Conservation (phyloP, 306 rosid genomes). For the Sindora glabra region DNA sequence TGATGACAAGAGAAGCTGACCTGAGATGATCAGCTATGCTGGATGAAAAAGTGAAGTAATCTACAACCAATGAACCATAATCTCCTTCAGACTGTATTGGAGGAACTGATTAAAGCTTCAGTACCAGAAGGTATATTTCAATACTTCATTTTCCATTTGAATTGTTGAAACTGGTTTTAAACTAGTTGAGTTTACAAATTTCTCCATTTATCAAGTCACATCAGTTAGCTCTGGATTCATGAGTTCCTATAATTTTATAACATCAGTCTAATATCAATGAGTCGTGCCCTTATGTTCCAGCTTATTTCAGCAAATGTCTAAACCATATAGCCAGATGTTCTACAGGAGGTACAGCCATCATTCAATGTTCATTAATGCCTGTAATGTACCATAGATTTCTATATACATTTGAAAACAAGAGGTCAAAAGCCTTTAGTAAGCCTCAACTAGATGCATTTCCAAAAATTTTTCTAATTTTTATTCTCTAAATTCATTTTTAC, state of each 20-base stretch:
- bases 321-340: no score
- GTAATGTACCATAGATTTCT: not conserved
- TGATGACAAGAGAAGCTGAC: constrained; percentile 80
- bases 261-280: no score
- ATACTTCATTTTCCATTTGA: not conserved
- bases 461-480: not conserved
- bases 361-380: no score
- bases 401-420: not conserved
- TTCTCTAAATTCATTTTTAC: not conserved
- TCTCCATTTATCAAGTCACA: not conserved
- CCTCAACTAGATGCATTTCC: no score
- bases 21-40: constrained; percentile 78
- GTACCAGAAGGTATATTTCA: not conserved
- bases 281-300: no score
- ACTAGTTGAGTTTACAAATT: not conserved
- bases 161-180: not conserved
- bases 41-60: constrained; percentile 76
- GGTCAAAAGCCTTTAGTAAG: not conserved
- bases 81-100: constrained; percentile 53
- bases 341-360: no score
- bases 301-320: no score
- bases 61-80: constrained; percentile 50
- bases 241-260: no score
- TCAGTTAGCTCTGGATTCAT: no score
- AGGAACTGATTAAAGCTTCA: not conserved